Base-by-base conservation (phyloP, 2,329 filamentous ascomycete genomes). In the Camptophora hylomeconis region DNA sequence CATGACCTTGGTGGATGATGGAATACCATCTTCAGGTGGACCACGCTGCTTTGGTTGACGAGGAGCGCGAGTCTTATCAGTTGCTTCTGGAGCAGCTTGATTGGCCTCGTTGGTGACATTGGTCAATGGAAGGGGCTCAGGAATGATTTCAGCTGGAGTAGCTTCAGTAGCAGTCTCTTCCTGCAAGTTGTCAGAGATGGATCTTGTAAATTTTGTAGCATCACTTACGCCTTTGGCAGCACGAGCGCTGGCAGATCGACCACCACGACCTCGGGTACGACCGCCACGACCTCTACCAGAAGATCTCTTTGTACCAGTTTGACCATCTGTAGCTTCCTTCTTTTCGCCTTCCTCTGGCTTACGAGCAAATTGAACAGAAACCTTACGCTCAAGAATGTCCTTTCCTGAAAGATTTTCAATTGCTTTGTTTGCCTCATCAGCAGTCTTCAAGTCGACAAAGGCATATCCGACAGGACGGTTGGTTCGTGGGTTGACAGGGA, bases 1-100 rank as follows among this genome's bases (percentile, higher is more conserved):
- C 89, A 98, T 98, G 63, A 98, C 83, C 80, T 98, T 98, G 61
- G 81, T 95, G 78, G 94, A 94, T 61, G 87, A 95, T 44, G 89
- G 79, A 52, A 98, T 82, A 47, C 89, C 89, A 56, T 98, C 87
- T 60, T 92, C 87, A 37, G 89, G 89, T 43, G 89, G 89, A 41
- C 89, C 89, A 58, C 89, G 86, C 73, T 94, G 74, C 64, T 74
- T 75, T 56, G 70, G 72, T 47, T 68, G 62, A 48, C 66, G 66
- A 38, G 56, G 62, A 45, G 58, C 60, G 46, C 61, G 63, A 41
- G 60, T 49, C 30, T 50, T 49, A 31, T 54, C 53, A 26, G 42
- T 36, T 28, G 45, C 40, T 12, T 35, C 40, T 18, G 46, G 38
- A 17, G 38, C 36, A 28, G 37, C 35, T 47, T 72, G 40, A 32